Evolutionary conservation across 2,329 filamentous ascomycete species (phyloP), one percentile per base, ranked within the genome.

Genomic region (Cladosporium phlei): DNA sequence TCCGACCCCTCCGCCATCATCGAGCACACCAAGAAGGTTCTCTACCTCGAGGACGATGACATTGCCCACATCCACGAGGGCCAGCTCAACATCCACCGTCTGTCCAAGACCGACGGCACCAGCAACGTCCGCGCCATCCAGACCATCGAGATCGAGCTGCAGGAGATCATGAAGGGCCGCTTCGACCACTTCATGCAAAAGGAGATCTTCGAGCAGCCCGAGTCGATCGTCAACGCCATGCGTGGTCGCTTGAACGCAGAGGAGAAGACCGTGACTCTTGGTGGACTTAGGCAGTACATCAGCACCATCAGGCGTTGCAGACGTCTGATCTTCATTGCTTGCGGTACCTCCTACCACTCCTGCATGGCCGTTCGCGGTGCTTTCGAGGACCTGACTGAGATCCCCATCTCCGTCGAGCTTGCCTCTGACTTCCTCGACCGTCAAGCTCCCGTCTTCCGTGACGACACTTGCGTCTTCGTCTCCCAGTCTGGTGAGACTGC

Each of bases 161-260:
- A 98, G 77, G 90, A 98, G 77, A 98, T 98, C 73, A 98, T 98
- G 93, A 98, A 98, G 85, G 93, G 93, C 71, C 94, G 93, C 69
- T 98, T 97, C 72, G 93, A 98, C 70, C 93, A 98, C 76, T 98
- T 96, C 79, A 98, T 98, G 93, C 93, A 98, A 71, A 98, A 98
- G 82, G 93, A 98, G 71, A 98, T 98, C 65, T 98, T 98, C 70
- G 93, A 98, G 79, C 93, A 98, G 77, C 93, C 93, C 65, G 93
- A 98, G 74, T 98, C 93, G 11, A 88, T 98, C 52, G 84, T 98
- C 76, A 98, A 98, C 80, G 96, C 93, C 58, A 98, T 98, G 93
- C 88, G 93, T 82, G 93, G 93, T 73, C 93, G 93, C 74, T 77
- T 98, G 61, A 93, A 98, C 70, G 78, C 86, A 51, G 85, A 82